Evolutionary conservation across 2,329 filamentous ascomycete genomes (phyloP), one percentile per base, ranked within the genome.

Genomic region (Cladophialophora bantiana): DNA sequence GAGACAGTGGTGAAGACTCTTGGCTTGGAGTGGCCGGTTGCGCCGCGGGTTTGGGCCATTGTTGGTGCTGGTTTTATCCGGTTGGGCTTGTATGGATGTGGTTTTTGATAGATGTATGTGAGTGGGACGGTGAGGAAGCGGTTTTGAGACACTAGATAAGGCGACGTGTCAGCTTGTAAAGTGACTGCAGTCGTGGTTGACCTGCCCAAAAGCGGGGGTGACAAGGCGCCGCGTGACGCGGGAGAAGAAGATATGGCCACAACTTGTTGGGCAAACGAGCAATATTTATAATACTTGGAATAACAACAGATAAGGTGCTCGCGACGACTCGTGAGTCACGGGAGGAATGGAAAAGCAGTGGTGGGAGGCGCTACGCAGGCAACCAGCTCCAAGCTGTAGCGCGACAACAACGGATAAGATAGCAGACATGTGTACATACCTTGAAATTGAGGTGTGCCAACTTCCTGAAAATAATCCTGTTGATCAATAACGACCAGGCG

Each of bases 21-120:
- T n/a, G 74, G 74, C 62, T 72, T 73, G 57, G 73, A 67, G 53
- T 71, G 69, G 64, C 72, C 73, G 59, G 72, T 73, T 64, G 72
- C 67, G 67, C 68, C 71, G 42, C 74, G 73, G 50, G 73, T 76
- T 71, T 71, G 62, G 58, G 73, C 74, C 74, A 76, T 76, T 64
- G 52, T 45, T 53, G 20, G 36, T 9, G 10, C 32, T 57, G 56
- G 48, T 31, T 64, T 38, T 56, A 3, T 26, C 26, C 3, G 52
- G 45, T 32, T 20, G 52, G 7, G 5, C 35, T 63, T 20, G 18
- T 59, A 35, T 64, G 20, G 55, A 56, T 59, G 10, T 20, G n/a
- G 35, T 15, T 26, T 57, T 15, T 38, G 2, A 34, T 32, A 18
- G 59, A 40, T 31, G 42, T 53, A 15, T 42, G 45, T 10, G 53